Base-by-base conservation (phyloP, 2,329 filamentous ascomycete genomes). In the Diaporthe ampelina region DNA sequence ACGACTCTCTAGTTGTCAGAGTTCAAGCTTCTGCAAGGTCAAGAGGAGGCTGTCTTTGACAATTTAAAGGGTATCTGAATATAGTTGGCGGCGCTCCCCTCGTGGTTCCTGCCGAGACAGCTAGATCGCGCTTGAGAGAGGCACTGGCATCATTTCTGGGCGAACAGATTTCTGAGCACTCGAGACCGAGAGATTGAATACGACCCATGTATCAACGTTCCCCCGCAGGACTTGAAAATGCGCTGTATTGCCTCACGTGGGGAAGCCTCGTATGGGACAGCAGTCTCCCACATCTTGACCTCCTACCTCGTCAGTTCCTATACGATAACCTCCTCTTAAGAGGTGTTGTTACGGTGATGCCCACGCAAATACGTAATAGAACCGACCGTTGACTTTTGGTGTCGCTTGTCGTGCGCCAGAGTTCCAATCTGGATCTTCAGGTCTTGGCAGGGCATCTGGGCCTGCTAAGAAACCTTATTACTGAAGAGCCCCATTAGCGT, bases 401-500 rank as follows among this genome's bases (percentile, higher is more conserved):
- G 13, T 40, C 11, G 13, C 37, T 40, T 40, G 37, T n/a, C 43
- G 24, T 26, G 32, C 29, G 61, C 61, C n/a, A 45, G n/a, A 37
- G 43, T 35, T 50, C 61, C 43, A 29, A 50, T n/a, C 26, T 67
- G 43, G 45, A 17, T 4, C n/a, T n/a, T 15, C 10, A 37, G 32
- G 7, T 21, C 63, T 67, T 67, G 63, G 45, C 63, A 67, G 45
- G 63, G 45, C 63, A 50, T 65, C 63, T 67, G 26, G 63, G 37
- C 29, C 29, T 67, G n/a, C n/a, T 24, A 67, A 24, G 29, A 26
- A 67, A 67, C 45, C 45, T 67, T 67, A 67, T 37, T 52, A 37
- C 37, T 11, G 58, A 40, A 2, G 6, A 17, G 26, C 61, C 26
- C 61, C 43, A 52, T 67, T 19, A 37, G 9, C 13, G 32, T 43